Percentiles rank a stretch among this genome's conserved stretches.
Evolutionary conservation across 1,139 yeast genomes (phyloP).

Genomic region (Martiniozyma asiatica): DNA sequence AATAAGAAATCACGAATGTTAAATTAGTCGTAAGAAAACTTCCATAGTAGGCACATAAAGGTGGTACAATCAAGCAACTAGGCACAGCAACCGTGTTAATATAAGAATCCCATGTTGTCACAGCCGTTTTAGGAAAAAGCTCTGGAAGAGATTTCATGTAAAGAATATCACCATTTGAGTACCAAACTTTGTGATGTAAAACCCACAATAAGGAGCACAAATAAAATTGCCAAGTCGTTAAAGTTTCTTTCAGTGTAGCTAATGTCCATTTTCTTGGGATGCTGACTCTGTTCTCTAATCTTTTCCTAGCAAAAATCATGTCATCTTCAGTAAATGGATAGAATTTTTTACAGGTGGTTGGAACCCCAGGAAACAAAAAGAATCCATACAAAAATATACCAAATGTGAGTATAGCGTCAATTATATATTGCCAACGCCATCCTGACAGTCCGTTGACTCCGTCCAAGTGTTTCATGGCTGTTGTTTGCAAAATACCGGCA

Average conservation of each 20-base stretch:
- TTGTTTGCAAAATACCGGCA: slow-evolving; percentile 34
- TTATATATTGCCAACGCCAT: slow-evolving; percentile 67
- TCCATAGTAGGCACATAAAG: slow-evolving; percentile 11
- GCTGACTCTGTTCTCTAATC: slow-evolving; percentile 32
- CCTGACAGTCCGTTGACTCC: slow-evolving; percentile 24
- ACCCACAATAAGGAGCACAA: slow-evolving; percentile 23
- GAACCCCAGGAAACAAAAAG: slow-evolving; percentile 58
- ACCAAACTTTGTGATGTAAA: slow-evolving; percentile 12
- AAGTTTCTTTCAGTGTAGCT: slow-evolving; percentile 18
- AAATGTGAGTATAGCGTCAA: slow-evolving; percentile 52
- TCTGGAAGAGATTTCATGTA: slow-evolving; percentile 10
- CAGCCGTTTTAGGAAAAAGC: slow-evolving; percentile 6
- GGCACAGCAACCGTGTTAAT: slow-evolving; percentile 8
- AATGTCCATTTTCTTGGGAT: slow-evolving; percentile 9
- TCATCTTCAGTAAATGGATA: slow-evolving; percentile 46
- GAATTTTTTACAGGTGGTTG: slow-evolving; percentile 35
- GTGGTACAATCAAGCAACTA: slow-evolving; percentile 8
- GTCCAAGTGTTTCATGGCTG: slow-evolving; percentile 25
- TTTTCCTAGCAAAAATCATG: slow-evolving; percentile 46
- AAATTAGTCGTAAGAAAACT: slow-evolving; percentile 6
- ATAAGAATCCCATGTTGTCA: slow-evolving; percentile 11
- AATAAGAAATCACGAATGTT: slow-evolving; percentile 7
- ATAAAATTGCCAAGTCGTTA: slow-evolving; percentile 37
- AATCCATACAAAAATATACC: slow-evolving; percentile 53
- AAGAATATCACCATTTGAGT: slow-evolving; percentile 8